Evolutionary conservation across 352 stramenopile species (phyloP).

Genomic region (Globisporangium perplexum): DNA sequence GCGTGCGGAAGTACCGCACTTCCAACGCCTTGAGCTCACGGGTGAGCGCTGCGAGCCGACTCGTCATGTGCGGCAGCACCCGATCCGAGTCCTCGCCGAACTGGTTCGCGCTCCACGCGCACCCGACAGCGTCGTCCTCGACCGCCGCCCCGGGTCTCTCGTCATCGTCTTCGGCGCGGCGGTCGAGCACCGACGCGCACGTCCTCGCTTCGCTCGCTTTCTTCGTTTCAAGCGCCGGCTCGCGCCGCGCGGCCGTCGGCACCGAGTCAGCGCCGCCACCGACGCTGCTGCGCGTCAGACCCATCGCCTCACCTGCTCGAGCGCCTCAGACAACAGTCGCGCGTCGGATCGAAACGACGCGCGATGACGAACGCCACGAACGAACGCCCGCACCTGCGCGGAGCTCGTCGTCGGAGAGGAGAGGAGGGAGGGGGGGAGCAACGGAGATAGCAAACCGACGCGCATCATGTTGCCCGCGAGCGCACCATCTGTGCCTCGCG

Average conservation of each 20-base stretch:
- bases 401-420: too few relatives aligned
- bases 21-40: conserved; percentile 71
- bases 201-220: neutral
- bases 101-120: conserved; percentile 12
- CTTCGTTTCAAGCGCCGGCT: neutral
- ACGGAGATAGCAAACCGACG: neutral
- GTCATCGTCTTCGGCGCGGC: neutral
- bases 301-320: too few relatives aligned
- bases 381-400: neutral
- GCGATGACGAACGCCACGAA: neutral
- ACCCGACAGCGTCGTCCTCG: conserved; percentile 2
- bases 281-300: neutral
- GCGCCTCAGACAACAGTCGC: neutral
- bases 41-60: conserved; percentile 54
- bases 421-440: too few relatives aligned
- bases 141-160: neutral
- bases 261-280: neutral
- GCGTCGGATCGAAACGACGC: neutral
- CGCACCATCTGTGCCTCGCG: neutral
- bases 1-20: conserved; percentile 72
- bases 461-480: neutral
- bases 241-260: neutral
- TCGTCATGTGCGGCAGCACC: conserved; percentile 34
- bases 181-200: neutral
- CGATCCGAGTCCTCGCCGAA: conserved; percentile 26